Conservation (phyloP, 495 filamentous ascomycete genomes). For the Lasiosphaeria ovina region DNA sequence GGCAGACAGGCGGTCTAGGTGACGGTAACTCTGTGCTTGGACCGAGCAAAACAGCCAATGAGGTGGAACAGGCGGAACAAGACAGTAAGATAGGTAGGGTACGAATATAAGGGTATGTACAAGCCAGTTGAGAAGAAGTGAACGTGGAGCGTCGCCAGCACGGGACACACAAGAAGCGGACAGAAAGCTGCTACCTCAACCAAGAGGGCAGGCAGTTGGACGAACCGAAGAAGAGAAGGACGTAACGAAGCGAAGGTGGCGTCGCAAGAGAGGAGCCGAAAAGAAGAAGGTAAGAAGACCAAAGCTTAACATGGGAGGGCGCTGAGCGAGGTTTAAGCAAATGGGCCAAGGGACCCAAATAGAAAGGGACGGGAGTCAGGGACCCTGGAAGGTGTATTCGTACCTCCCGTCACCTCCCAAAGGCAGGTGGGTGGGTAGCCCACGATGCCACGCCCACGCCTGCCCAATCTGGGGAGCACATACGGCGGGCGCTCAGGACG, state of each 20-base stretch:
- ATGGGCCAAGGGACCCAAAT: background rate
- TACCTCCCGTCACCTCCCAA: background rate
- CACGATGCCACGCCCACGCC: background rate
- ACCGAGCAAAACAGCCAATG: no score
- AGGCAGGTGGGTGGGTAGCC: background rate
- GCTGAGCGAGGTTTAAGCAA: background rate
- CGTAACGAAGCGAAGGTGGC: background rate
- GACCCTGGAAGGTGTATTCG: no score
- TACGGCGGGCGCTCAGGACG: background rate
- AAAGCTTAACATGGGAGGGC: background rate
- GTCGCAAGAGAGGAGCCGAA: background rate
- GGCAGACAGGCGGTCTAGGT: no score
- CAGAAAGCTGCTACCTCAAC: background rate
- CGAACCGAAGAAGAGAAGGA: background rate
- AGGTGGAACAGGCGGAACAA: no score
- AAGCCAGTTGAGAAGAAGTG: background rate
- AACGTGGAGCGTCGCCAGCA: background rate
- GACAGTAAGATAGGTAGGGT: no score
- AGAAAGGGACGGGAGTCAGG: no score
- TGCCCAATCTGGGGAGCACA: constrained; percentile 1
- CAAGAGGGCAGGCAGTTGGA: background rate
- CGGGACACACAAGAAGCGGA: background rate
- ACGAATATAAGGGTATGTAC: no score
- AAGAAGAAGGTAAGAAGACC: background rate
- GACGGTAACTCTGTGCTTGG: background rate